These are phyloP conservation scores for Cryphonectria japonica DNA, from an alignment of 2,329 filamentous ascomycete species.

Conservation along the genomic window DNA sequence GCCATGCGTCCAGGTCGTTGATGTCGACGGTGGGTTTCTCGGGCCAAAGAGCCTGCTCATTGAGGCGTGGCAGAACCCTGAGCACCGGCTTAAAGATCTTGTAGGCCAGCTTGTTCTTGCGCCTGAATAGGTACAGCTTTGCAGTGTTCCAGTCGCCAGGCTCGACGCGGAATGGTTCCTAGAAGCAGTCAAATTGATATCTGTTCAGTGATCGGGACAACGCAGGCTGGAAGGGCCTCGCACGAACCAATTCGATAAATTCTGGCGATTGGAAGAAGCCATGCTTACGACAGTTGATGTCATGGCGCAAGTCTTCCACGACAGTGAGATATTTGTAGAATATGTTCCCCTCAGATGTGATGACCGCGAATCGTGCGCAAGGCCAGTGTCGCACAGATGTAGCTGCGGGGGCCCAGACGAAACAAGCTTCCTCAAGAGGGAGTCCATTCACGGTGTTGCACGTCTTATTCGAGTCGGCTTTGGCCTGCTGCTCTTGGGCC, in stretches of 20 bases:
- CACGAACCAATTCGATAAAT: background rate
- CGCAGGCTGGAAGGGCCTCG: background rate
- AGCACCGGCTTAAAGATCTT: background rate
- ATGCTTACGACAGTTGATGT: too few species aligned
- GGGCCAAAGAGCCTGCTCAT: constrained; percentile 12
- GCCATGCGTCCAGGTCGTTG: background rate
- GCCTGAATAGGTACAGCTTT: background rate
- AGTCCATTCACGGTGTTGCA: background rate
- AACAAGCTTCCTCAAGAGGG: background rate
- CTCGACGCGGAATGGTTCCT: background rate
- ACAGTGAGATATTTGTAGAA: constrained; percentile 19
- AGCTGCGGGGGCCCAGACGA: background rate
- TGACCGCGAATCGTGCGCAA: constrained; percentile 2
- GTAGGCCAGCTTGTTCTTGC: background rate
- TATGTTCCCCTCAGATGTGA: background rate
- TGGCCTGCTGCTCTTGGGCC: background rate
- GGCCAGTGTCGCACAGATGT: background rate
- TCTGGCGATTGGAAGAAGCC: background rate
- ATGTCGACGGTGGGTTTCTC: constrained; percentile 12
- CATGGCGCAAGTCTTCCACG: background rate
- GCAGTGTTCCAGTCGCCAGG: constrained; percentile 20
- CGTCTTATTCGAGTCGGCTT: background rate
- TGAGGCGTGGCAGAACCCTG: constrained; percentile 3
- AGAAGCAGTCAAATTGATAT: background rate
- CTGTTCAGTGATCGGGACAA: background rate